Evolutionary conservation across 495 filamentous ascomycete species (phyloP).

Genomic region (Aspergillus haitiensis): DNA sequence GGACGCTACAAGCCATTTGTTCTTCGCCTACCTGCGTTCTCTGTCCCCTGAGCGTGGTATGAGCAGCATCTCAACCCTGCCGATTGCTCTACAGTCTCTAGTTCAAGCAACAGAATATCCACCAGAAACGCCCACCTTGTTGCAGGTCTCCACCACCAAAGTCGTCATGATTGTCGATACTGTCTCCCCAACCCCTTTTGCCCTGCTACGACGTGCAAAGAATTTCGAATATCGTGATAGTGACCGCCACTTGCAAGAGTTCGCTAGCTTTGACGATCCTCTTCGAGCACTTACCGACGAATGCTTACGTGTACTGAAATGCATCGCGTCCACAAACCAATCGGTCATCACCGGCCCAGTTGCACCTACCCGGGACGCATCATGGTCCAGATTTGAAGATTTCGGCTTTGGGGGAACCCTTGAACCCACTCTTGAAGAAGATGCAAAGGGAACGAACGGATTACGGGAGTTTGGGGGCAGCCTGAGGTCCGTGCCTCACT

Average conservation of each 20-base stretch:
- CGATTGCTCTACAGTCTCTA: slow-evolving; percentile 85
- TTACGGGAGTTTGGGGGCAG: slow-evolving; percentile 28
- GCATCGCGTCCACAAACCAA: slow-evolving; percentile 85
- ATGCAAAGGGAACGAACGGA: slow-evolving; percentile 38
- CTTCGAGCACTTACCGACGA: slow-evolving; percentile 87
- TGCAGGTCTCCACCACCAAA: slow-evolving; percentile 79
- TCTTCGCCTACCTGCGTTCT: slow-evolving; percentile 95
- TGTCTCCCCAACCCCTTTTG: slow-evolving; percentile 92
- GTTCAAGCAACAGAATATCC: slow-evolving; percentile 95
- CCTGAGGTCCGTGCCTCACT: slow-evolving; percentile 62
- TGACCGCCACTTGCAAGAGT: slow-evolving; percentile 77
- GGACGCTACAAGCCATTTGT: slow-evolving; percentile 93
- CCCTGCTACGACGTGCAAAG: slow-evolving; percentile 85
- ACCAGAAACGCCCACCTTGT: slow-evolving; percentile 71
- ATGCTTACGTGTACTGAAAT: slow-evolving; percentile 83
- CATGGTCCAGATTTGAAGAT: slow-evolving; percentile 96
- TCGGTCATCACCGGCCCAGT: slow-evolving; percentile 68
- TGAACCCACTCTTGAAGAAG: slow-evolving; percentile 67
- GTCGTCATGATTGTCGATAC: slow-evolving; percentile 97
- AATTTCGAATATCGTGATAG: slow-evolving; percentile 93
- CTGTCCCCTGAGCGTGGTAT: slow-evolving; percentile 74
- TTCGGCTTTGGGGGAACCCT: slow-evolving; percentile 81
- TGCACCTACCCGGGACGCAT: slow-evolving; percentile 74
- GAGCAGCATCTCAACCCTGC: slow-evolving; percentile 77
- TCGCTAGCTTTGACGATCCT: slow-evolving; percentile 86